Evolutionary conservation across 768 basidiomycete genomes (phyloP).

Genomic region (Mycena capillaripes): DNA sequence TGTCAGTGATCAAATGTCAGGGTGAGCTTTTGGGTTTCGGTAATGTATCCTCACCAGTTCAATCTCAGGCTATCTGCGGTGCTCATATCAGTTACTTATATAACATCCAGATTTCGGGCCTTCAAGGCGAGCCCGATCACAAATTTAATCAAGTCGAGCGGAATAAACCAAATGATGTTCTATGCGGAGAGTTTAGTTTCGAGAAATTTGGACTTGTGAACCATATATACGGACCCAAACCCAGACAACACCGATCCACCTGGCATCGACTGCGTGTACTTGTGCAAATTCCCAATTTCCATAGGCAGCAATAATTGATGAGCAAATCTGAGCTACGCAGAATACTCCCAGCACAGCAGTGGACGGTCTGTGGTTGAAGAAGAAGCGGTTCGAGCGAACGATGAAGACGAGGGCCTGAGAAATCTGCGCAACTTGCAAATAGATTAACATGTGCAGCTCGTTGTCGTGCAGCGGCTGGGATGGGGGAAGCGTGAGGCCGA

Average conservation of each 20-base stretch:
- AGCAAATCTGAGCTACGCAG: slow-evolving; percentile 91
- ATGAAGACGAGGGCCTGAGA: slow-evolving; percentile 97
- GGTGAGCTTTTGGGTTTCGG: too few species aligned
- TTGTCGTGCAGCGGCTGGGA: slow-evolving; percentile 67
- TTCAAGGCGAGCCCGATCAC: slow-evolving; percentile 65
- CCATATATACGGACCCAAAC: too few species aligned
- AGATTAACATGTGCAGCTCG: slow-evolving; percentile 88
- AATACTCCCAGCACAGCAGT: slow-evolving; percentile 89
- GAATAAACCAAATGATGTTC: slow-evolving; percentile 96
- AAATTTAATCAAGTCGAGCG: slow-evolving; percentile 95
- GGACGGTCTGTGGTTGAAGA: slow-evolving; percentile 95
- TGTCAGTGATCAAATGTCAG: too few species aligned
- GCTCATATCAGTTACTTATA: too few species aligned
- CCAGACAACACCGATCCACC: slow-evolving; percentile 98
- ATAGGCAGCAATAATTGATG: slow-evolving; percentile 95
- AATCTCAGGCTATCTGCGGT: too few species aligned
- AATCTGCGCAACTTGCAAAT: slow-evolving; percentile 97
- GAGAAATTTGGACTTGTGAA: not conserved
- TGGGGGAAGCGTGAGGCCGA: slow-evolving; percentile 71
- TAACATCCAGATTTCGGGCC: too few species aligned
- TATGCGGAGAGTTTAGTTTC: slow-evolving; percentile 48
- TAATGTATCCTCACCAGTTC: too few species aligned
- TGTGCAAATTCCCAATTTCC: slow-evolving; percentile 96
- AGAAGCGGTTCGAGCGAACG: slow-evolving; percentile 91
- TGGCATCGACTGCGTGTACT: slow-evolving; percentile 84